A percentile compares a stretch with the other conserved stretches of the same genome.
These are phyloP conservation scores for Irpex sp. DNA, from an alignment of 1,284 basidiomycete genomes.

Conservation along the genomic window DNA sequence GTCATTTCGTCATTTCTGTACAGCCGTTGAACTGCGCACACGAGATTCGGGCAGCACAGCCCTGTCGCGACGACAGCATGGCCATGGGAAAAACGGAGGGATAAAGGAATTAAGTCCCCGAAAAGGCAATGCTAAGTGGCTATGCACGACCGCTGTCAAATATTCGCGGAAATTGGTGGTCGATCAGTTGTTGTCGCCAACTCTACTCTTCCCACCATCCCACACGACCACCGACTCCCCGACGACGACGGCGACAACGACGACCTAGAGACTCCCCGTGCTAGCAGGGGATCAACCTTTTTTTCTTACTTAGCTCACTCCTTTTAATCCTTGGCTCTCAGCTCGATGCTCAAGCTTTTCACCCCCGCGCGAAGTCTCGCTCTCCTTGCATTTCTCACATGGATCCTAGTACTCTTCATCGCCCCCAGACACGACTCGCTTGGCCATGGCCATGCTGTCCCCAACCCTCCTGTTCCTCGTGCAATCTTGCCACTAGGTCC, in stretches of 20 bases:
- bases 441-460: conserved; percentile 12
- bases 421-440: conserved; percentile 24
- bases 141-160: not conserved
- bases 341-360: conserved; percentile 19
- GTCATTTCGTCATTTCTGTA: not conserved
- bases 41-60: not conserved
- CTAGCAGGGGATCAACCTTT: not conserved
- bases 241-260: conserved; percentile 15
- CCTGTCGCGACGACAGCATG: not conserved
- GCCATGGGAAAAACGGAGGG: not conserved
- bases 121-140: conserved; percentile 1
- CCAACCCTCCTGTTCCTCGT: not conserved
- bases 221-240: conserved; percentile 15
- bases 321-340: conserved; percentile 16
- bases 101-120: not conserved
- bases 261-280: conserved; percentile 13
- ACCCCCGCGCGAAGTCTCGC: conserved; percentile 24
- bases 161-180: not conserved
- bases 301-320: conserved; percentile 9
- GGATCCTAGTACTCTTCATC: conserved; percentile 25
- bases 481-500: not conserved
- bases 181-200: conserved; percentile 2
- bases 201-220: conserved; percentile 9
- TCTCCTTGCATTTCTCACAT: conserved; percentile 26
- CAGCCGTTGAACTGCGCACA: not conserved